phyloP scores from a whole-genome alignment of 164 flowering plant genomes.

The Berberis vulgaris region DNA sequence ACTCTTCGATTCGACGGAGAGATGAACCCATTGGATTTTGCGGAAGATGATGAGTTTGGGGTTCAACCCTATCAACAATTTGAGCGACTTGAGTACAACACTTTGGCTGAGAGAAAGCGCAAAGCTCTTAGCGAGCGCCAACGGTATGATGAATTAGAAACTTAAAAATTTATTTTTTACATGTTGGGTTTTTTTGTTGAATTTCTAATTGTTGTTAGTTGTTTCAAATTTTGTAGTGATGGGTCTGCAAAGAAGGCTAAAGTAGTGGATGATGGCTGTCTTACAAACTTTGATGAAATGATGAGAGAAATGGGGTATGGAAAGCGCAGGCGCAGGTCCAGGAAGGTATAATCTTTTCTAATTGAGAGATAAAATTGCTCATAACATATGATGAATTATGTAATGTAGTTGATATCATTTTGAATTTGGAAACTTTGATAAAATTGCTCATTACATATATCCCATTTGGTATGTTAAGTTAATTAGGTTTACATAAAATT shows the following conservation, averaged over 20 bases:
- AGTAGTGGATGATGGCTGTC: constrained; percentile 31
- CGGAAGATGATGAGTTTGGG: constrained; percentile 32
- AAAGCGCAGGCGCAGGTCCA: constrained; percentile 31
- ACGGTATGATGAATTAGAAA: no score
- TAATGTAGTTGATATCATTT: no score
- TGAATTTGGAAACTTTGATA: no score
- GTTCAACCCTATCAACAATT: constrained; percentile 42
- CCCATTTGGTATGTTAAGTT: no score
- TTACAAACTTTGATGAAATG: constrained; percentile 42
- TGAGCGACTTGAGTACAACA: constrained; percentile 57
- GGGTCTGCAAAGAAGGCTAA: constrained; percentile 38
- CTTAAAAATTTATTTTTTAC: no score
- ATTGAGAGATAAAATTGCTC: no score
- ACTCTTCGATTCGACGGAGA: constrained; percentile 35
- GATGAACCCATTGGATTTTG: constrained; percentile 46
- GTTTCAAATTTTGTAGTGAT: constrained; percentile 33
- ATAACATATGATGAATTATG: no score
- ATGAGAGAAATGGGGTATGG: constrained; percentile 46
- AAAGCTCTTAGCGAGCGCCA: constrained; percentile 26
- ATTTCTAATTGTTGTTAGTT: no score
- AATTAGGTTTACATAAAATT: no score
- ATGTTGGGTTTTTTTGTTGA: no score
- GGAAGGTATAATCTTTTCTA: constrained; percentile 34
- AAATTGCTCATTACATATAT: no score
- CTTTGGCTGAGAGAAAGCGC: constrained; percentile 55